Base-by-base conservation (phyloP, 1,139 yeast species). In the Diutina scorzettiae region DNA sequence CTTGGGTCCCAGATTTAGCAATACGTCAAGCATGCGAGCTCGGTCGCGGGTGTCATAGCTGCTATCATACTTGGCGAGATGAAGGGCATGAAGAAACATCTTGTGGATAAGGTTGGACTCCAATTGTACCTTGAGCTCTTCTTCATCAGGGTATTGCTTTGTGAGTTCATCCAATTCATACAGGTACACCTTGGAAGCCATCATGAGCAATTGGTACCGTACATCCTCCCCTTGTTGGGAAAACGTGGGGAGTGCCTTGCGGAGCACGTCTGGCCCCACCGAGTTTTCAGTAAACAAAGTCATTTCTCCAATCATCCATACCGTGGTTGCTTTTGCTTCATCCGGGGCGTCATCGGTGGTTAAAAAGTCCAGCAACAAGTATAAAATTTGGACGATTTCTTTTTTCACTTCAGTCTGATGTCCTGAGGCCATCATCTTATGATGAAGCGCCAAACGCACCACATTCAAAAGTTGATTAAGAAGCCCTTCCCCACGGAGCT, bases 271-370 rank as follows among this genome's bases (percentile, higher is more conserved):
- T 0, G 94, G 93, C 1, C 86, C 86, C 40, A 83, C 68, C 20
- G 54, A 43, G 41, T 67, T 67, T 7, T 59, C 52, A 8, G 63
- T 58, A n/a, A 58, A 54, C 37, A 59, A 64, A 0, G 73, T 60
- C 53, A 83, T 81, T 54, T 91, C 97, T 2, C 97, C 96, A 39
- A 91, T 74, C 11, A 89, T 70, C 97, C 97, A 93, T 16, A 91
- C 71, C 18, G 87, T 78, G 44, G 93, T 82, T 1, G 95, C 87
- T 49, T 79, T 76, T 0, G 97, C 95, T 16, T 69, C 67, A 19
- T 63, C 56, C 25, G 62, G 69, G 2, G 62, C 37, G 14, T 48
- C 48, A 3, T 50, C 49, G 43, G 59, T 61, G 3, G 48, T 46
- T 42, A 67, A 53, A 2, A 64, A 55, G 30, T 54, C 45, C 2